These are phyloP conservation scores for Mortierella sp. DNA, from an alignment of 371 early-diverging fungal genomes.

Conservation along the genomic window DNA sequence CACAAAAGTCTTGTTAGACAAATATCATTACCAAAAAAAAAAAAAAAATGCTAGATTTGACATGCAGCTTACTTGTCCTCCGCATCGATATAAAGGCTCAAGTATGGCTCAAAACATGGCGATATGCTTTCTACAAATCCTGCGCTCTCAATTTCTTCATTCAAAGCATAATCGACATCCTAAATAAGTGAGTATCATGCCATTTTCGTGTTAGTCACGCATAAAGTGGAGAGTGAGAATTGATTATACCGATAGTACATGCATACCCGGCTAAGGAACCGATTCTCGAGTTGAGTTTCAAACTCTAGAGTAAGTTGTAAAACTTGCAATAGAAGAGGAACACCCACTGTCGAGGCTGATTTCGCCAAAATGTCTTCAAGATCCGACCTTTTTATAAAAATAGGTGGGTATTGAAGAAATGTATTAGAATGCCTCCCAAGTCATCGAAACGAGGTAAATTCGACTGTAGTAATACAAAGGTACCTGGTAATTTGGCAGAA, in stretches of 20 bases:
- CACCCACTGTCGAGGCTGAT: slow-evolving; percentile 64
- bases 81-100: slow-evolving; percentile 84
- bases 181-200: slow-evolving; percentile 12
- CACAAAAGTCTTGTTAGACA: slow-evolving; percentile 34
- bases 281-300: slow-evolving; percentile 83
- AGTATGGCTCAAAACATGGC: slow-evolving; percentile 85
- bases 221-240: neutral
- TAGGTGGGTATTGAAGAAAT: neutral
- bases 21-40: no score
- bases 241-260: neutral
- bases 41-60: neutral
- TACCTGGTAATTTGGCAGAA: slow-evolving; percentile 90
- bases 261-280: slow-evolving; percentile 69
- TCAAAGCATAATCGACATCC: slow-evolving; percentile 50
- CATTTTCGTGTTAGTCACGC: neutral
- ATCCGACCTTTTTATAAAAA: slow-evolving; percentile 58
- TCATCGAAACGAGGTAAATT: neutral
- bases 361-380: slow-evolving; percentile 66
- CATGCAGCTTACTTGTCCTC: slow-evolving; percentile 76
- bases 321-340: slow-evolving; percentile 78
- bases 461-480: neutral
- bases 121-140: slow-evolving; percentile 86
- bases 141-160: slow-evolving; percentile 37
- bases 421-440: neutral
- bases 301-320: slow-evolving; percentile 91